A percentile compares a stretch with the other conserved stretches of the same genome.
Conservation (phyloP, 257 asterid species). For the Jaltomata sinuosa region DNA sequence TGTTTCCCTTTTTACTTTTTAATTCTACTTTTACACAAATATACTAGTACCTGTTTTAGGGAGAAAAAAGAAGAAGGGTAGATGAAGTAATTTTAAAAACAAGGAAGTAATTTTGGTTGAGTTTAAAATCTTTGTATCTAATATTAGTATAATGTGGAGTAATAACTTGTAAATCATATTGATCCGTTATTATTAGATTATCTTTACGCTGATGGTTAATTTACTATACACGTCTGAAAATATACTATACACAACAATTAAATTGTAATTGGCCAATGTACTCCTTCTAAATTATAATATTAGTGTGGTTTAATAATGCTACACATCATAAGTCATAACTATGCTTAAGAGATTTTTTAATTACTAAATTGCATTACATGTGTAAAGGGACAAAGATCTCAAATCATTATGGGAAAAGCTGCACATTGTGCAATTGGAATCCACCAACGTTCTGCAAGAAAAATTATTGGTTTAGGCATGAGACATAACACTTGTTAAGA, state of each 20-base stretch:
- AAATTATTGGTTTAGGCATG: not conserved
- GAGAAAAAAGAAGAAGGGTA: not conserved
- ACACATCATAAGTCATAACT: not conserved
- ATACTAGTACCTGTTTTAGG: not conserved
- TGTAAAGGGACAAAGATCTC: not conserved
- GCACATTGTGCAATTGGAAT: not conserved
- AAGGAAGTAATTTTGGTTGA: not conserved
- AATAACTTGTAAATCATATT: not conserved
- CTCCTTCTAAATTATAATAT: not conserved
- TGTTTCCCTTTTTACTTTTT: not conserved
- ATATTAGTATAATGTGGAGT: not conserved
- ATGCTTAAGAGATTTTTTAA: not conserved
- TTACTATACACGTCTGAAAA: not conserved
- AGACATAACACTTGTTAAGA: not conserved
- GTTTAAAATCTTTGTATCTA: not conserved
- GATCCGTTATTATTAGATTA: not conserved
- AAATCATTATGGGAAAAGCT: not conserved
- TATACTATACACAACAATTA: not conserved
- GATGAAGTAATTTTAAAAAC: not conserved
- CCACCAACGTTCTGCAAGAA: not conserved
- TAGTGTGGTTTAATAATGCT: not conserved
- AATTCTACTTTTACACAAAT: not conserved
- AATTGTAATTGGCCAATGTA: not conserved
- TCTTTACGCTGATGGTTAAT: not conserved
- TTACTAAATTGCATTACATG: not conserved